Conservation (phyloP, 371 early-diverging fungal genomes). For the Actinomortierella ambigua region DNA sequence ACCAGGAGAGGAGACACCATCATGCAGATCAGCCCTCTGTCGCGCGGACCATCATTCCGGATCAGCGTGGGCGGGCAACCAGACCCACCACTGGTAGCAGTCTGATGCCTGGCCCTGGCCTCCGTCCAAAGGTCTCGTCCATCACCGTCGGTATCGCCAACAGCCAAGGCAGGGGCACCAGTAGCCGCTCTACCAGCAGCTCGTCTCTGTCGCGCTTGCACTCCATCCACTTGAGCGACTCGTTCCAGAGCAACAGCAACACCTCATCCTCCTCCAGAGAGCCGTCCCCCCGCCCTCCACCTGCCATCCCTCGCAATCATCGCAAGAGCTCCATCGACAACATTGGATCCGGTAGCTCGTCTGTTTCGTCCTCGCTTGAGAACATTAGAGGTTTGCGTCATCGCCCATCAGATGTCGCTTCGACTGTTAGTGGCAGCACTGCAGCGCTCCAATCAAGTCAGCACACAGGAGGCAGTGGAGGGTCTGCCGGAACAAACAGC, state of each 20-base stretch:
- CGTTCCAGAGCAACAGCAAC: constrained; percentile 18
- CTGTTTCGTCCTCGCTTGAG: constrained; percentile 41
- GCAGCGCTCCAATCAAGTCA: neutral
- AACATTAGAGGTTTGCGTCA: constrained; percentile 16
- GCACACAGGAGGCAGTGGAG: constrained; percentile 8
- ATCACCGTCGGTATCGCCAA: constrained; percentile 46
- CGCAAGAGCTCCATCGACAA: constrained; percentile 43
- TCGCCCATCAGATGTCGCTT: neutral
- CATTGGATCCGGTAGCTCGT: constrained; percentile 40
- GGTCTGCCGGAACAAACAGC: constrained; percentile 15
- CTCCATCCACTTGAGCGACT: constrained; percentile 36
- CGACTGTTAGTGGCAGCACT: neutral
- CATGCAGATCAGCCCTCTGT: constrained; percentile 1
- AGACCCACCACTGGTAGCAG: constrained; percentile 15
- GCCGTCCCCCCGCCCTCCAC: constrained; percentile 32
- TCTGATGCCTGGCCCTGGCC: constrained; percentile 30
- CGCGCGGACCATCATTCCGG: constrained; percentile 4
- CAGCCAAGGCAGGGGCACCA: constrained; percentile 40
- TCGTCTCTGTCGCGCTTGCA: constrained; percentile 40
- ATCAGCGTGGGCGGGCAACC: constrained; percentile 23
- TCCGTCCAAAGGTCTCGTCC: constrained; percentile 30
- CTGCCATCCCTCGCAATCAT: constrained; percentile 27
- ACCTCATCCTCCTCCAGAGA: constrained; percentile 21
- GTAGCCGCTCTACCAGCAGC: constrained; percentile 33
- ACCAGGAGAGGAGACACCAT: constrained; percentile 5